Conservation (phyloP, 108 stramenopile species). For the Cyclotella atomus region DNA sequence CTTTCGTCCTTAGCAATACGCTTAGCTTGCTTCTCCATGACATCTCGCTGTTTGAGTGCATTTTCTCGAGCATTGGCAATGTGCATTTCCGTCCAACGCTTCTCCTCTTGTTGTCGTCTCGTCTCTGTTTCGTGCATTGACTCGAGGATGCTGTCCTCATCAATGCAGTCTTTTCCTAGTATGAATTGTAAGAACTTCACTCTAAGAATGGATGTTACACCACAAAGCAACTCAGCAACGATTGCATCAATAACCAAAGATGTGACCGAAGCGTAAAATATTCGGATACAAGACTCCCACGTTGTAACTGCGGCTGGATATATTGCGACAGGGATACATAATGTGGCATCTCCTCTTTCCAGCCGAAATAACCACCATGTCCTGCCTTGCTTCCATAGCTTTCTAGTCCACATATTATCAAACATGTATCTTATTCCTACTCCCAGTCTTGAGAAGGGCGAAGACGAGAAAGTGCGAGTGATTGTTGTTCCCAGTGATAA, state of each 20-base stretch:
- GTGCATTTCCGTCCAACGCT: not conserved
- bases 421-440: conserved; percentile 35
- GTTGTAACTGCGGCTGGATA: conserved; percentile 3
- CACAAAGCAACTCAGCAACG: conserved; percentile 37
- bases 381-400: conserved; percentile 11
- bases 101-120: not conserved
- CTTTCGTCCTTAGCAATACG: conserved; percentile 28
- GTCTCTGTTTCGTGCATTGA: not conserved
- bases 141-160: not conserved
- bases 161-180: conserved; percentile 16
- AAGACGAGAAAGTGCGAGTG: conserved; percentile 34
- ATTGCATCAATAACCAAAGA: conserved; percentile 34
- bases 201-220: conserved; percentile 20
- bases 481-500: conserved; percentile 33
- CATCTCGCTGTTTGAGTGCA: conserved; percentile 24
- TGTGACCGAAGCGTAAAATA: conserved; percentile 36
- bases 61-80: conserved; percentile 25
- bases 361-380: conserved; percentile 41
- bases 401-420: conserved; percentile 9
- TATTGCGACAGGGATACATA: conserved; percentile 30
- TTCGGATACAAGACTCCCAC: conserved; percentile 23
- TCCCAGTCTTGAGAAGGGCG: conserved; percentile 25
- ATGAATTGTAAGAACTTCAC: conserved; percentile 23
- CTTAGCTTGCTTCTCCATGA: conserved; percentile 39
- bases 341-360: conserved; percentile 34